Percentiles rank a stretch among this genome's conserved stretches.
These are phyloP conservation scores for Theobroma cacao DNA, from an alignment of 345 rosid species.

Conservation along the genomic window DNA sequence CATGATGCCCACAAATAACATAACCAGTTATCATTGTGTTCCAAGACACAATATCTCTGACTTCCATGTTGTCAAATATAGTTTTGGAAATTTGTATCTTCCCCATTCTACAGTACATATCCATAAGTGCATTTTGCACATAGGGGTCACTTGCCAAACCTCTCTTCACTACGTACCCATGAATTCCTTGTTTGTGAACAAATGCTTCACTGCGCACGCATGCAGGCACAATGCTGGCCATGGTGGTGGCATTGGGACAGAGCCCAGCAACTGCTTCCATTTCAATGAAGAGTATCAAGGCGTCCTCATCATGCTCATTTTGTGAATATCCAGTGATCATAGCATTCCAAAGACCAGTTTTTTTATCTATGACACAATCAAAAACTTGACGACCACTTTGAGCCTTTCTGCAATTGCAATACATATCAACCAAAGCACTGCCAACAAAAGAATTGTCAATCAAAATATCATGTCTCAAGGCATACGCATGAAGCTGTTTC, in stretches of 20 bases:
- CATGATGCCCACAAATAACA: conserved; percentile 48
- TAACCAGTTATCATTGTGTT: conserved; percentile 84
- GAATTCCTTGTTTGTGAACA: conserved; percentile 61
- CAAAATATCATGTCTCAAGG: conserved; percentile 58
- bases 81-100: conserved; percentile 46
- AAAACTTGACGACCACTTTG: conserved; percentile 64
- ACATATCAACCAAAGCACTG: conserved; percentile 94
- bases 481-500: conserved; percentile 81
- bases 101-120: conserved; percentile 81
- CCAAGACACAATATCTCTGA: conserved; percentile 77
- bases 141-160: conserved; percentile 57
- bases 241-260: conserved; percentile 74
- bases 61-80: conserved; percentile 63
- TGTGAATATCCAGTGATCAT: conserved; percentile 89
- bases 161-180: conserved; percentile 67
- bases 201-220: conserved; percentile 57
- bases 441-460: conserved; percentile 77
- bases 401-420: conserved; percentile 70
- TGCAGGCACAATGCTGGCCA: conserved; percentile 78
- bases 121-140: conserved; percentile 87
- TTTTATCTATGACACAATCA: conserved; percentile 42
- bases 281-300: conserved; percentile 60
- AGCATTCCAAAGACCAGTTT: conserved; percentile 79
- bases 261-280: conserved; percentile 64
- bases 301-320: conserved; percentile 62